Percentiles rank a stretch among this genome's conserved stretches.
Conservation (phyloP, 345 rosid genomes). For the Salix arbutifolia region DNA sequence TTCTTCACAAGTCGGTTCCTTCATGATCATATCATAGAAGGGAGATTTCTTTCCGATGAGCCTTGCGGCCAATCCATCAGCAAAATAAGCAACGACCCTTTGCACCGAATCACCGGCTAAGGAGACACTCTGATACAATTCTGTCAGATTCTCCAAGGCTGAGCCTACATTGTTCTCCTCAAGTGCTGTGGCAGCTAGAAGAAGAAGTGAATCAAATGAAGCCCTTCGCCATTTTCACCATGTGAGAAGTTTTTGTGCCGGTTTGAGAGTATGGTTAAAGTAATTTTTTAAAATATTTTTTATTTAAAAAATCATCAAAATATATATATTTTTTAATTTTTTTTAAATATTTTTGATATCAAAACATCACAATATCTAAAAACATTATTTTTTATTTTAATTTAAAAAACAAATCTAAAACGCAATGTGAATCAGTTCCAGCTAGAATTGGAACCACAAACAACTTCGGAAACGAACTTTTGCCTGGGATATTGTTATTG, state of each 20-base stretch:
- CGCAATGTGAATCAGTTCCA: no score
- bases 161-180: conserved; percentile 34
- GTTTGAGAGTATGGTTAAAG: no score
- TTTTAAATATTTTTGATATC: no score
- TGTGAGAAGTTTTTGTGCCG: no score
- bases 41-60: conserved; percentile 52
- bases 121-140: conserved; percentile 42
- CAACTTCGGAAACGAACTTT: not conserved
- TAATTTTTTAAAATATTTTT: no score
- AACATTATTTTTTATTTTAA: no score
- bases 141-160: conserved; percentile 36
- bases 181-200: conserved; percentile 48
- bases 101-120: conserved; percentile 58
- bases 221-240: conserved; percentile 47
- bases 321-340: no score
- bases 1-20: conserved; percentile 42
- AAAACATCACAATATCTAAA: no score
- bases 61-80: conserved; percentile 51
- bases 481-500: not conserved
- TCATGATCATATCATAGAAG: conserved; percentile 51
- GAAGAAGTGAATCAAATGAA: conserved; percentile 61
- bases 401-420: no score
- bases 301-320: no score
- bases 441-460: no score
- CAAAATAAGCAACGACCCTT: conserved; percentile 55